These are phyloP conservation scores for Gautieria morchelliformis DNA, from an alignment of 768 basidiomycete species.

Conservation along the genomic window DNA sequence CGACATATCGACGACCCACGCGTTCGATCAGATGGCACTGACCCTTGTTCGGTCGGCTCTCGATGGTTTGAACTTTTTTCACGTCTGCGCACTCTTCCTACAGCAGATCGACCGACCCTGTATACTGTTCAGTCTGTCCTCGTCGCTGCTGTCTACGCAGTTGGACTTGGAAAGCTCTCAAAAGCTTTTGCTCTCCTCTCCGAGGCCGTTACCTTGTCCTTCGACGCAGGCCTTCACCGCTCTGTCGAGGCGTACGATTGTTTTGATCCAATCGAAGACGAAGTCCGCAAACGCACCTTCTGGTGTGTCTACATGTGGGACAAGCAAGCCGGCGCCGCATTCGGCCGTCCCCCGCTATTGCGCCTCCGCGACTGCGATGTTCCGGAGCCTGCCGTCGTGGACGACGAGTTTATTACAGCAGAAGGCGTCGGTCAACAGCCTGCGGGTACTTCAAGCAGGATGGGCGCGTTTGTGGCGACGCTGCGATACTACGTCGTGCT, in stretches of 20 bases:
- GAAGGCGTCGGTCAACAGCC: slow-evolving; percentile 57
- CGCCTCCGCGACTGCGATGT: slow-evolving; percentile 86
- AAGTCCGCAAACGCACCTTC: slow-evolving; percentile 89
- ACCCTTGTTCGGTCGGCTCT: slow-evolving; percentile 82
- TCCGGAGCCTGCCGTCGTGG: slow-evolving; percentile 74
- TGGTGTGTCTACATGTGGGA: slow-evolving; percentile 98
- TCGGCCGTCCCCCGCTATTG: slow-evolving; percentile 82
- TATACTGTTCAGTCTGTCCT: slow-evolving; percentile 90
- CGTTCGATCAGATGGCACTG: slow-evolving; percentile 61
- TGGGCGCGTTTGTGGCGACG: slow-evolving; percentile 71
- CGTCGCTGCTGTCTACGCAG: slow-evolving; percentile 86
- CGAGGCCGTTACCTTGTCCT: slow-evolving; percentile 77
- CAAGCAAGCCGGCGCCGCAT: slow-evolving; percentile 83
- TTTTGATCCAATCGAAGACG: slow-evolving; percentile 84
- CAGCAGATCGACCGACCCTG: slow-evolving; percentile 78
- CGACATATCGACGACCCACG: slow-evolving; percentile 89
- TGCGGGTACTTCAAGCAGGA: slow-evolving; percentile 60
- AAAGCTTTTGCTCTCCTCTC: slow-evolving; percentile 80
- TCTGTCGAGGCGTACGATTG: slow-evolving; percentile 77
- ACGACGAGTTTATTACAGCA: slow-evolving; percentile 81
- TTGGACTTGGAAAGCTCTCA: slow-evolving; percentile 82
- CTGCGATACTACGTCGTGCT: slow-evolving; percentile 79
- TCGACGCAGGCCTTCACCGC: slow-evolving; percentile 85
- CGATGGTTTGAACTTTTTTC: slow-evolving; percentile 88
- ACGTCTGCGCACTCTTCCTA: slow-evolving; percentile 79